Evolutionary conservation across 2,329 filamentous ascomycete species (phyloP).

Genomic region (Zasmidium angulare): DNA sequence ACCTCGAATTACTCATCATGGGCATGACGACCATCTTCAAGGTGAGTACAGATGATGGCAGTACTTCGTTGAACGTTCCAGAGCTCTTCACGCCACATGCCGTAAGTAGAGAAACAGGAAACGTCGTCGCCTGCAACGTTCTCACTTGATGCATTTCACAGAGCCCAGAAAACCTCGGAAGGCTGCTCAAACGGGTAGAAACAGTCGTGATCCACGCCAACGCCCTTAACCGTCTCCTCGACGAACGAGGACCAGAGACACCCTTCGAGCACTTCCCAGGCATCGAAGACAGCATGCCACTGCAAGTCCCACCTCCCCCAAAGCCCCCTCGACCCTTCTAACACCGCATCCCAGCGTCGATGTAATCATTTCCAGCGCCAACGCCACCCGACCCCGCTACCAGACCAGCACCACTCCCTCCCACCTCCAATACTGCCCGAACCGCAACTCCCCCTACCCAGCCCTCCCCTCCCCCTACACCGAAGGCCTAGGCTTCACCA

Average conservation of each 20-base stretch:
- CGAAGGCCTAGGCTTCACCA: not conserved
- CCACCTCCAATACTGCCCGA: not conserved
- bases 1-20: not conserved
- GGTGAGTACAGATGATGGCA: not conserved
- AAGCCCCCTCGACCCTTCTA: not conserved
- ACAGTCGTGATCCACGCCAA: not conserved
- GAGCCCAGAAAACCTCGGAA: not conserved
- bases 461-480: not conserved
- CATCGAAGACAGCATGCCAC: not conserved
- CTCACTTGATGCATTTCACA: not conserved
- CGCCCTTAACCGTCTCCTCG: not conserved
- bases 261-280: not conserved
- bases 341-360: not conserved
- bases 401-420: not conserved
- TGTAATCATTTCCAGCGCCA: not conserved
- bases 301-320: not conserved
- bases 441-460: not conserved
- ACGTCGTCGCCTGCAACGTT: too few relatives aligned
- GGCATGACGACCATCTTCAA: not conserved
- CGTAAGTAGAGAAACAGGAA: too few relatives aligned
- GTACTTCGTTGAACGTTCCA: not conserved
- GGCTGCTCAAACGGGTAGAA: not conserved
- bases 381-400: not conserved
- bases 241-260: not conserved
- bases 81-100: not conserved